Conservation (phyloP, 768 basidiomycete genomes). For the Mrakia frigida region DNA sequence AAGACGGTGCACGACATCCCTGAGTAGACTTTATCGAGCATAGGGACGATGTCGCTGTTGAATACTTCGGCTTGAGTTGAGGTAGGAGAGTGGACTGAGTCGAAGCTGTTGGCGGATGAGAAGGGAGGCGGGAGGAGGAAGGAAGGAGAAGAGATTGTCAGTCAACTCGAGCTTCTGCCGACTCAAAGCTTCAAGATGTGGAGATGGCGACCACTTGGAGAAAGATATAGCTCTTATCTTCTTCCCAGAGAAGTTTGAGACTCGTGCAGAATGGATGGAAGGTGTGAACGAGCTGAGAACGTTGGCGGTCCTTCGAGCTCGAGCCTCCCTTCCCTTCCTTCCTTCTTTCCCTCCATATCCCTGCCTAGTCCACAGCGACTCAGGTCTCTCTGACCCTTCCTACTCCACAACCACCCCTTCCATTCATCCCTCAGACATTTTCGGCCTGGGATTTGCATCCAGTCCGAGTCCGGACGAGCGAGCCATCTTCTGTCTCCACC, state of each 20-base stretch:
- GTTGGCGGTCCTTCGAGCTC: too few relatives aligned
- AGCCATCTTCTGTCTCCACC: not conserved
- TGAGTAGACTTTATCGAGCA: slow-evolving; percentile 69
- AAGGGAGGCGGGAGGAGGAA: not conserved
- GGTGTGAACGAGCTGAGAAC: too few relatives aligned
- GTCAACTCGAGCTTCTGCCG: not conserved
- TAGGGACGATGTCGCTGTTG: slow-evolving; percentile 64
- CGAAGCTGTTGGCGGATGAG: slow-evolving; percentile 1
- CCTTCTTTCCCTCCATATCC: too few relatives aligned
- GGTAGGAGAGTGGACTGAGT: slow-evolving; percentile 13
- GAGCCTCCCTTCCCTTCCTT: too few relatives aligned
- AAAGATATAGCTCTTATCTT: too few relatives aligned
- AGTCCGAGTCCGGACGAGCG: not conserved
- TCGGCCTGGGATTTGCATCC: too few relatives aligned
- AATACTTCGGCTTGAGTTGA: slow-evolving; percentile 73
- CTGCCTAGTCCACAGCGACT: too few relatives aligned
- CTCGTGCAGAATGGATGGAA: too few relatives aligned
- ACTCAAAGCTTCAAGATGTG: not conserved
- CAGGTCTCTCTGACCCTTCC: too few relatives aligned
- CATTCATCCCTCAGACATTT: too few relatives aligned
- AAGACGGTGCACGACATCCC: slow-evolving; percentile 58
- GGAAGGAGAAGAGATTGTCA: not conserved
- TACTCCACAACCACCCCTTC: too few relatives aligned
- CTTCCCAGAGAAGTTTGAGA: not conserved
- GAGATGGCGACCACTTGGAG: not conserved